Evolutionary conservation across 805 yeast genomes (phyloP), one percentile per base, ranked within the genome.

Genomic region (Yarrowia sp.): DNA sequence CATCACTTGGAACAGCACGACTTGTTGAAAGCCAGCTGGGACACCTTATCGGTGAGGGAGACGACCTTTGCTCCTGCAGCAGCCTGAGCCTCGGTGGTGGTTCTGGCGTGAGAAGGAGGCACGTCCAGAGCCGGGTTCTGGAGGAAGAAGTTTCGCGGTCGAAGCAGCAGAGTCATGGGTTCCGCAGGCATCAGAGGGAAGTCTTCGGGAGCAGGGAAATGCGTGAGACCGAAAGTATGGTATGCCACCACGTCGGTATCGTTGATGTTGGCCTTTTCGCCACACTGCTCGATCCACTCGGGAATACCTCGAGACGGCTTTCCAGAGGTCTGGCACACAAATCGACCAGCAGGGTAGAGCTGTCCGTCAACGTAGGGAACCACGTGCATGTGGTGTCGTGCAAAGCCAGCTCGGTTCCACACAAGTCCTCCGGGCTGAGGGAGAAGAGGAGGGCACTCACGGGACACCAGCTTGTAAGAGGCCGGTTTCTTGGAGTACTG

Each of bases 161-260:
- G 85, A 76, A 90, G 81, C 80, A 87, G 80, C 72, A 90, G 81
- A 69, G 88, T 85, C 74, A 90, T 87, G 74, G 91, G 89, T 79
- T 90, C 96, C 61, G 92, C 89, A 58, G 95, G 95, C 95, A 90
- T 90, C 71, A 90, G 85, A 68, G 95, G 95, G 88, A 89, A 90
- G 78, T 90, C 96, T 80, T 90, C 95, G 69, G 95, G 94, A 14
- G 93, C 88, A 69, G 96, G 96, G 85, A 89, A 87, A 77, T 90
- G 96, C 40, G 94, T 87, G 72, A 90, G 85, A 74, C 95, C 95
- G 74, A 90, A 90, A 36, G 94, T 90, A 78, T 90, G 93, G 87
- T 86, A 90, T 73, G 87, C 79, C 66, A 90, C 83, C 70, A 90
- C 83, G 76, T 90, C 95, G 46, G 91, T 87, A 80, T 89, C 83